Evolutionary conservation across 2,329 filamentous ascomycete species (phyloP), one percentile per base, ranked within the genome.

Genomic region (Cytospora leucostoma): DNA sequence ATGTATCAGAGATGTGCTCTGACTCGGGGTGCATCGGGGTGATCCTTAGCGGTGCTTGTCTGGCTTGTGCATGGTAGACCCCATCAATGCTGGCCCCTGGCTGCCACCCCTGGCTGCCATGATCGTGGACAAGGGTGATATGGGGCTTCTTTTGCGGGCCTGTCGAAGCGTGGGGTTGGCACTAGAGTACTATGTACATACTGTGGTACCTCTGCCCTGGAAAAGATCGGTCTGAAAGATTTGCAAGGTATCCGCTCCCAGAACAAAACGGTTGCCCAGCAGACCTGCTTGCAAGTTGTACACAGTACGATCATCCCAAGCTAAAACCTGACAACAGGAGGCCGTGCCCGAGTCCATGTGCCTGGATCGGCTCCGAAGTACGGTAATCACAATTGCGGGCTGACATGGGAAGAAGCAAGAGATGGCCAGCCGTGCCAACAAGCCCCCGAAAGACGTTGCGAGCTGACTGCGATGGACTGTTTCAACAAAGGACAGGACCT

Each of bases 21-120:
- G 71, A 76, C 74, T 75, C 72, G 72, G 74, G 74, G 72, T 74
- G 75, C 73, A 71, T 74, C 74, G 74, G 73, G 71, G 64, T 57
- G 61, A 66, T 72, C 70, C 67, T 72, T 67, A 69, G 67, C 68
- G 68, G 71, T 71, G 70, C 70, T 70, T n/a, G n/a, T n/a, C n/a
- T n/a, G n/a, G n/a, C n/a, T n/a, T 62, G 64, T 65, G 62, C 64
- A 68, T 56, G 62, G 19, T 64, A 52, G 63, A 62, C 54, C 65
- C 66, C 56, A 65, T 67, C 53, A 56, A 59, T 62, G 63, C 27
- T 27, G 54, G 17, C 52, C 58, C 64, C 61, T 64, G 64, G 47
- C 61, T 47, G 47, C 52, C 57, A 53, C 59, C 59, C 59, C 37
- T 60, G 64, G 64, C 40, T 63, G 47, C 54, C 32, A 57, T 56